phyloP scores from a whole-genome alignment of 768 basidiomycete species.

The Lactifluus rugatus region DNA sequence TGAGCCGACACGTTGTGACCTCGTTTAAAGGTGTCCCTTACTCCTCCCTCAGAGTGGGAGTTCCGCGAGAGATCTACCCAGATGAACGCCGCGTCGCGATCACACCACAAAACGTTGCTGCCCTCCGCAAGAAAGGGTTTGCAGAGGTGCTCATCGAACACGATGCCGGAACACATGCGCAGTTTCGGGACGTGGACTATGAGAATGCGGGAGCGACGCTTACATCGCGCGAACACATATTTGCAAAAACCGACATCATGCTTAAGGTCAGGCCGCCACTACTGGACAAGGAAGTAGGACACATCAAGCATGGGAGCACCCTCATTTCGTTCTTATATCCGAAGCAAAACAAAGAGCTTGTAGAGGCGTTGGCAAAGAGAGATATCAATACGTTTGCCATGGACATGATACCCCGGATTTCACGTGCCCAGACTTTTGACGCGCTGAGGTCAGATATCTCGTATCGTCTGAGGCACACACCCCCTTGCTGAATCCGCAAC shows the following conservation, averaged over 20 bases:
- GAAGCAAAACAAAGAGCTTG: conserved; percentile 64
- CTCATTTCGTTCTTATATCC: conserved; percentile 81
- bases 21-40: conserved; percentile 45
- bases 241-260: conserved; percentile 60
- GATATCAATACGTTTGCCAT: conserved; percentile 74
- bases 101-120: conserved; percentile 66
- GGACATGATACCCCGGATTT: conserved; percentile 89
- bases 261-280: conserved; percentile 80
- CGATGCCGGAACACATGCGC: conserved; percentile 58
- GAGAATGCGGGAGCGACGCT: conserved; percentile 68
- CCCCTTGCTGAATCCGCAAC: neutral
- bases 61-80: conserved; percentile 67
- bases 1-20: neutral
- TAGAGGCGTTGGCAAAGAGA: conserved; percentile 57
- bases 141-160: conserved; percentile 60
- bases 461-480: neutral
- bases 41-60: conserved; percentile 62
- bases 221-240: conserved; percentile 64
- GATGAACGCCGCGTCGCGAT: conserved; percentile 74
- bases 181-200: conserved; percentile 78
- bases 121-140: conserved; percentile 80
- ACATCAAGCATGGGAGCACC: conserved; percentile 65
- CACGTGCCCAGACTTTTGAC: conserved; percentile 84
- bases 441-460: conserved; percentile 53
- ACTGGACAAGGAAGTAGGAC: conserved; percentile 47